Evolutionary conservation across 2,329 filamentous ascomycete genomes (phyloP).

Genomic region (Elsinoe perseae): DNA sequence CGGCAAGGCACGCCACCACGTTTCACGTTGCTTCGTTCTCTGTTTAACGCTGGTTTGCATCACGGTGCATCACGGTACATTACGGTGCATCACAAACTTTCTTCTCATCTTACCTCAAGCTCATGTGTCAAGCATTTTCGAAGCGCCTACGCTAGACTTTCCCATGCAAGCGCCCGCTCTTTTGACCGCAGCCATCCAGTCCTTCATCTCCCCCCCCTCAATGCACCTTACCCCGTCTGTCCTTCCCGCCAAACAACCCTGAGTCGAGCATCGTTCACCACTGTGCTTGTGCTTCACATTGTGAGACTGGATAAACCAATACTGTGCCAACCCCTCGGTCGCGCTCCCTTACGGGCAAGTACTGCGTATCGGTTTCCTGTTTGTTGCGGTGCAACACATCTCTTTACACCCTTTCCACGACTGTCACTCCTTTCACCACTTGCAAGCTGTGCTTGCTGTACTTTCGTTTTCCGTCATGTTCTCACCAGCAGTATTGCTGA

Average conservation of each 20-base stretch:
- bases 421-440: conserved; percentile 10
- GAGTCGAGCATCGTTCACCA: conserved; percentile 12
- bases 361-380: background rate
- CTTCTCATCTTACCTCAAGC: background rate
- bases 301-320: conserved; percentile 13
- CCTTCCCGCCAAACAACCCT: conserved; percentile 8
- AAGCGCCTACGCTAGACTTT: conserved; percentile 8
- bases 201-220: conserved; percentile 7
- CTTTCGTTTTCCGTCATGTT: conserved; percentile 12
- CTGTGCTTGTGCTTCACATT: conserved; percentile 5
- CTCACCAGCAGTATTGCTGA: background rate
- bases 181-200: conserved; percentile 6
- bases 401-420: background rate
- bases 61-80: no score
- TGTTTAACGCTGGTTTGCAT: background rate
- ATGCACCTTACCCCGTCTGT: background rate
- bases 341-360: conserved; percentile 7
- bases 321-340: background rate
- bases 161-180: conserved; percentile 3
- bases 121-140: conserved; percentile 4
- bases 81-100: background rate
- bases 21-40: conserved; percentile 3
- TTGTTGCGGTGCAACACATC: conserved; percentile 7
- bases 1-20: background rate
- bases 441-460: conserved; percentile 15